phyloP scores from a whole-genome alignment of 2,329 filamentous ascomycete species.

The Fusarium armeniacum region DNA sequence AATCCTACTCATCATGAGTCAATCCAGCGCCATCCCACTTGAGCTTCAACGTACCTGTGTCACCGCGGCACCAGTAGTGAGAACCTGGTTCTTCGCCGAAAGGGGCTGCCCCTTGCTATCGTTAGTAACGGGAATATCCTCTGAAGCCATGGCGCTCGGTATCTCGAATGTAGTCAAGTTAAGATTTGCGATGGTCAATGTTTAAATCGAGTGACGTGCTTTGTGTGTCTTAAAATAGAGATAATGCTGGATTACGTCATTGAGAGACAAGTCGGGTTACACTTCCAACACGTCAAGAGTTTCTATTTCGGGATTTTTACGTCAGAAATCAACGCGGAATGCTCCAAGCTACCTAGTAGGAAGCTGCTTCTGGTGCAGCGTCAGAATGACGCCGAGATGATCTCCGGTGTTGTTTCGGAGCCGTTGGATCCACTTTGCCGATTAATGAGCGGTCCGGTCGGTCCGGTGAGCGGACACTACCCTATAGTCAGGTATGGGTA shows the following conservation, averaged over 20 bases:
- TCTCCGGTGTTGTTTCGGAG: constrained; percentile 21
- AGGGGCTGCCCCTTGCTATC: constrained; percentile 61
- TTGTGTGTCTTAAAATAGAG: constrained; percentile 5
- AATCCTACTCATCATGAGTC: constrained; percentile 61
- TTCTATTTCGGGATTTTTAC: rapidly evolving
- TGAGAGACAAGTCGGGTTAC: neutral
- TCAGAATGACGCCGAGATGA: constrained; percentile 44
- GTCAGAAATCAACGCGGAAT: neutral
- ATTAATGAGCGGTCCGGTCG: neutral
- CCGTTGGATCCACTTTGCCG: constrained; percentile 26
- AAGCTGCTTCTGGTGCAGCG: neutral
- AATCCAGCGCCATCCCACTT: neutral
- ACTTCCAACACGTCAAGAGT: neutral
- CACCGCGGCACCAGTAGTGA: constrained; percentile 72
- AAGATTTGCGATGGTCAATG: constrained; percentile 24
- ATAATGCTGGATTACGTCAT: constrained; percentile 37
- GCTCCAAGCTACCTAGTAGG: neutral
- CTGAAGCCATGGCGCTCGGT: constrained; percentile 16
- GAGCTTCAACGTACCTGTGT: constrained; percentile 62
- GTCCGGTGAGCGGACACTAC: constrained; percentile 6
- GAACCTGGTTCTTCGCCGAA: constrained; percentile 67
- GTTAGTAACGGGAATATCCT: constrained; percentile 38
- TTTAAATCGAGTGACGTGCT: neutral
- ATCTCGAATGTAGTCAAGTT: constrained; percentile 11
- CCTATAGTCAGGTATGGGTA: neutral